Conservation (phyloP, 352 stramenopile species). For the Phytophthora pisi region DNA sequence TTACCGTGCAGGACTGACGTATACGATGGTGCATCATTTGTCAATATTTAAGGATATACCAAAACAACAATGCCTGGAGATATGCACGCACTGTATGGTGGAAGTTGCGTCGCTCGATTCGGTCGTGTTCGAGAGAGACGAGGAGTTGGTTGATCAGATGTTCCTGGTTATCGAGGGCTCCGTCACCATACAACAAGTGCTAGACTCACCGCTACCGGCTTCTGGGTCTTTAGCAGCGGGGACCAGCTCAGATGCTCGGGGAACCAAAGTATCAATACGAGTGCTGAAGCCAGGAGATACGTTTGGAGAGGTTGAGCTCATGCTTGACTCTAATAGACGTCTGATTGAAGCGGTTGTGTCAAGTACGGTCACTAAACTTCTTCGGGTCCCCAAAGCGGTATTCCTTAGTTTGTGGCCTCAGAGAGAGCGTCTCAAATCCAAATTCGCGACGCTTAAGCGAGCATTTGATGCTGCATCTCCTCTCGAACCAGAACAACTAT, state of each 20-base stretch:
- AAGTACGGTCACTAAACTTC: conserved; percentile 34
- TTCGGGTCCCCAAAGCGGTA: conserved; percentile 43
- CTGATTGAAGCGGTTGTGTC: conserved; percentile 37
- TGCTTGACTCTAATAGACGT: conserved; percentile 30
- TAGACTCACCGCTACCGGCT: neutral
- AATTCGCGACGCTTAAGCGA: conserved; percentile 38
- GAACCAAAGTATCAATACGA: conserved; percentile 38
- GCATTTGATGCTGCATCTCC: conserved; percentile 38
- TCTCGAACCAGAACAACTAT: conserved; percentile 49
- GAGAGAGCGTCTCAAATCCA: conserved; percentile 30
- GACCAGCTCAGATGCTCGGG: conserved; percentile 5
- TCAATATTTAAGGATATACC: conserved; percentile 39
- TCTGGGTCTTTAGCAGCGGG: neutral
- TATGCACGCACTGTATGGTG: conserved; percentile 43
- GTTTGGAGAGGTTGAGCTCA: conserved; percentile 57
- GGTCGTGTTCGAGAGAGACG: conserved; percentile 38
- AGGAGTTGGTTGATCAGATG: conserved; percentile 31
- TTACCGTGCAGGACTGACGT: conserved; percentile 44
- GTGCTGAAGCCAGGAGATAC: conserved; percentile 37
- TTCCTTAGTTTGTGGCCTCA: conserved; percentile 45
- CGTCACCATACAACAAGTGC: conserved; percentile 42
- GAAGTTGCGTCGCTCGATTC: conserved; percentile 38
- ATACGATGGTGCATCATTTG: conserved; percentile 38
- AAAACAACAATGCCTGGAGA: conserved; percentile 18
- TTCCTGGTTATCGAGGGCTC: conserved; percentile 49